Evolutionary conservation across 345 rosid genomes (phyloP), one percentile per base, ranked within the genome.

Genomic region (Pelargonium nanum): DNA sequence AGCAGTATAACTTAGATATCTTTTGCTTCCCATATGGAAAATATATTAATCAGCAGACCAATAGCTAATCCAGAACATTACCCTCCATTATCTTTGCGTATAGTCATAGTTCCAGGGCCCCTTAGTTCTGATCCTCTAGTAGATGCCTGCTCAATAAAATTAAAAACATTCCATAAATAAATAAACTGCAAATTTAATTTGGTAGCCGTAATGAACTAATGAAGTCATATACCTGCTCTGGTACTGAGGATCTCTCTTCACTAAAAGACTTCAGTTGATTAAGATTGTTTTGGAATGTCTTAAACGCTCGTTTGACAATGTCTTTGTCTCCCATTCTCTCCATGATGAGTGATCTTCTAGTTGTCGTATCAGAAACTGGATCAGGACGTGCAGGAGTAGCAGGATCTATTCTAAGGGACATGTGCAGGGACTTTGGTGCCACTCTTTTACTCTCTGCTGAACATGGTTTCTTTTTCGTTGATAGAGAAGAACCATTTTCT

Each of bases 241-340:
- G 66, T 24, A 65, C 71, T 32, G 79, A 26, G 70, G 83, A 71
- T 68, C 65, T 68, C 62, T 71, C 83, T 23, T 77, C 74, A 0
- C 60, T 55, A 20, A 85, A 81, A 48, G 83, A 63, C 68, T 62
- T 80, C 22, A 74, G 59, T 62, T 70, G 85, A 64, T 68, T 75
- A 8, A 62, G 74, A 78, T 75, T 78, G 69, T 73, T 84, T 64
- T 84, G 96, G 68, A 89, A 93, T 20, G 92, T 68, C 71, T 84
- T 87, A 55, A 89, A 87, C 15, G 94, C 92, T 40, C 94, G 85
- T 71, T 81, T 93, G 24, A 89, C 86, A 60, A 81, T 89, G 72
- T 93, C 97, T 76, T 93, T 93, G 71, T 93, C 96, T n/a, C 87
- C 89, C 96, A 89, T 89, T 73, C 73, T 81, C 75, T 89, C 99